Conservation (phyloP, 768 basidiomycete genomes). For the Serendipita sp. region DNA sequence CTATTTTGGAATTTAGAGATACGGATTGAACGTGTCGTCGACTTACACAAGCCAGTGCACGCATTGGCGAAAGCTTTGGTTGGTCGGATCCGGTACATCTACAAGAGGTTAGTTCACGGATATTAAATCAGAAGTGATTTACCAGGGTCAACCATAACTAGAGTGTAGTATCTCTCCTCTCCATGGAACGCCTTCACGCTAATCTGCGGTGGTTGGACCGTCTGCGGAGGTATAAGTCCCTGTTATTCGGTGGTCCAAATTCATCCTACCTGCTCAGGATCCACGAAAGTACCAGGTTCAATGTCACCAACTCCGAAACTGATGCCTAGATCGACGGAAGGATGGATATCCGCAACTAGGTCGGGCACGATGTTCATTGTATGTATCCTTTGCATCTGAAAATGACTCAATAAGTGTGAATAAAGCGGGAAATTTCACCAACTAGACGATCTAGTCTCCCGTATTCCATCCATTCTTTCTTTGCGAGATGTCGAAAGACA, state of each 20-base stretch:
- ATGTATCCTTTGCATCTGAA: slow-evolving; percentile 80
- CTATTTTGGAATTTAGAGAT: slow-evolving; percentile 23
- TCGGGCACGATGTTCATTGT: slow-evolving; percentile 90
- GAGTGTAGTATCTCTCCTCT: slow-evolving; percentile 67
- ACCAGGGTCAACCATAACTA: slow-evolving; percentile 84
- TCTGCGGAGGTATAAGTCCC: slow-evolving; percentile 26
- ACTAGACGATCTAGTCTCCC: slow-evolving; percentile 77
- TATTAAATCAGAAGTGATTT: slow-evolving; percentile 11
- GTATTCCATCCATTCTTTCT: slow-evolving; percentile 73
- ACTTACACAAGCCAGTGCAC: slow-evolving; percentile 79
- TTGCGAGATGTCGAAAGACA: slow-evolving; percentile 63
- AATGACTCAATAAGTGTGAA: neutral
- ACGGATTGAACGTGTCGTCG: slow-evolving; percentile 4
- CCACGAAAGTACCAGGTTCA: slow-evolving; percentile 55
- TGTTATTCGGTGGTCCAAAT: neutral
- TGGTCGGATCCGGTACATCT: slow-evolving; percentile 73
- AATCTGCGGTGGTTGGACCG: slow-evolving; percentile 44
- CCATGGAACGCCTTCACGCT: slow-evolving; percentile 68
- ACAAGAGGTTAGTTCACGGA: neutral
- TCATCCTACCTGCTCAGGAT: slow-evolving; percentile 48
- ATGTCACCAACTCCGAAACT: slow-evolving; percentile 34
- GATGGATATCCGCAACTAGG: slow-evolving; percentile 52
- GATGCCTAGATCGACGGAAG: slow-evolving; percentile 60
- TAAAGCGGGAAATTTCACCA: slow-evolving; percentile 17
- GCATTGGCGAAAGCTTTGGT: slow-evolving; percentile 49